Base-by-base conservation (phyloP, 2,329 filamentous ascomycete species). In the Alternaria rosae region DNA sequence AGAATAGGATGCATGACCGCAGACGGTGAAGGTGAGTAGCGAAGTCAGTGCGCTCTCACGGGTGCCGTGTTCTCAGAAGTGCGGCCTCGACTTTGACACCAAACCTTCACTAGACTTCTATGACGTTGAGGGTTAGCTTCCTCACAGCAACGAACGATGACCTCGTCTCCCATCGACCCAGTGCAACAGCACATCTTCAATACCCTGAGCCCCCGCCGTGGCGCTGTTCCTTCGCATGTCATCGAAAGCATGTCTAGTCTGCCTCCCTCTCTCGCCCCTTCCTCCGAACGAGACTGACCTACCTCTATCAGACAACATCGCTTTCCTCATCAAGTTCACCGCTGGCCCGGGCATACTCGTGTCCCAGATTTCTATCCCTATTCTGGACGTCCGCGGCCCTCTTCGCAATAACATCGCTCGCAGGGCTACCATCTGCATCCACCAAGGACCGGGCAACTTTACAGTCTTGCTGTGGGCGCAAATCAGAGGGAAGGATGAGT, bases 261-360 rank as follows among this genome's bases (percentile, higher is more conserved):
- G 50, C 20, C 6, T 30, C 20, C 41, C 12, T 41, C n/a, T 26
- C 28, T 23, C 7, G 26, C 17, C 20, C 15, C 44, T n/a, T 26
- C 17, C 8, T 23, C 42, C 6, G 6, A 47, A 4, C 12, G 21
- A 38, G 7, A 11, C 20, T 45, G 3, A 45, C 20, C 8, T 15
- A 10, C 15, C 13, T 20, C 30, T 3, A 8, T 8, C 10, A 62
- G 55, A 41, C 45, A 63, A 63, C 32, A 60, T 63, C 25, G 23
- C 57, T 3, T 63, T 63, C 13, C 57, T 63, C 5, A 28, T 63
- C 47, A 63, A 63, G 15, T 57, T 55, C 25, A 57, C 41, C 4
- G 52, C 23, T 12, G 57, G 57, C 6, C 42, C 38, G 41, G 35
- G 25, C 5, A 30, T 61, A 6, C 38, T 25, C n/a, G 38, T 53